phyloP scores from a whole-genome alignment of 2,329 filamentous ascomycete species.

The Stemphylium vesicarium region DNA sequence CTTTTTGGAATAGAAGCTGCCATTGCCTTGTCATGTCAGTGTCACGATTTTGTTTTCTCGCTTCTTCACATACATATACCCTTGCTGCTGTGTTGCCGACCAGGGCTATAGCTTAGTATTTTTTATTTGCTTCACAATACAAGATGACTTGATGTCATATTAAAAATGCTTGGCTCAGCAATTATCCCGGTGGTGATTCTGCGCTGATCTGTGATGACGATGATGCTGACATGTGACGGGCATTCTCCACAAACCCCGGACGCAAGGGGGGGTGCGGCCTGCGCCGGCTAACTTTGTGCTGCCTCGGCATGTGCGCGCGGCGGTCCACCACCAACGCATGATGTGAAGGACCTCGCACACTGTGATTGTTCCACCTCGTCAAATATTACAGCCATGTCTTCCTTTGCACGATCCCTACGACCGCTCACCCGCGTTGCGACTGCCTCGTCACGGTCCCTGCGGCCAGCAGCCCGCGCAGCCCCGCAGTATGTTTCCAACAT shows the following conservation, averaged over 20 bases:
- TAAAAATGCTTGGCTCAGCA: background rate
- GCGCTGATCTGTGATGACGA: background rate
- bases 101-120: conserved; percentile 5
- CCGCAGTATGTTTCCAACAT: conserved; percentile 33
- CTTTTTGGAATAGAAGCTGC: conserved; percentile 4
- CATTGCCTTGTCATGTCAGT: conserved; percentile 12
- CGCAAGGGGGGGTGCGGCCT: conserved; percentile 9
- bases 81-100: conserved; percentile 11
- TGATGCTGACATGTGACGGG: conserved; percentile 12
- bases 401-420: conserved; percentile 39
- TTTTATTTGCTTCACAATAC: background rate
- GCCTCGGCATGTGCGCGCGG: conserved; percentile 12
- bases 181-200: background rate
- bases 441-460: conserved; percentile 33
- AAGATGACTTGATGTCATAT: conserved; percentile 6
- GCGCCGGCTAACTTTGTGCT: conserved; percentile 13
- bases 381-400: conserved; percentile 33
- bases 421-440: conserved; percentile 41
- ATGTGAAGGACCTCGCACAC: background rate
- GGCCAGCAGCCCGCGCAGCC: conserved; percentile 38
- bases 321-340: background rate
- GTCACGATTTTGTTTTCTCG: conserved; percentile 10
- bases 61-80: conserved; percentile 18
- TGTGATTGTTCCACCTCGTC: background rate
- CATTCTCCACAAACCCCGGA: conserved; percentile 12